Evolutionary conservation across 2,329 filamentous ascomycete genomes (phyloP).

Genomic region (Colletotrichum filicis): DNA sequence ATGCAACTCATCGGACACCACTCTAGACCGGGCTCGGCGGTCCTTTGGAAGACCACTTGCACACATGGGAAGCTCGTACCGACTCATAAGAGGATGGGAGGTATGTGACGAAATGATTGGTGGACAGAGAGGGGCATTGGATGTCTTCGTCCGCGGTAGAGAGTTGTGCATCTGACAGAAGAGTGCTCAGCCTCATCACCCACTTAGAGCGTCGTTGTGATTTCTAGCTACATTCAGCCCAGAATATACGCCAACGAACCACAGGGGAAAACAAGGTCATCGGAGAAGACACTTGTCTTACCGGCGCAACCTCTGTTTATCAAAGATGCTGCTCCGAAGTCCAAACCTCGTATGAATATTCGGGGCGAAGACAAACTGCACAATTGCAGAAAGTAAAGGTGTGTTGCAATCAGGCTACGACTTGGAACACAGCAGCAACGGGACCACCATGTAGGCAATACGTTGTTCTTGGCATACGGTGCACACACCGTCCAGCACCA

Average conservation of each 20-base stretch:
- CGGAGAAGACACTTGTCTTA: neutral
- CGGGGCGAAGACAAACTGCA: neutral
- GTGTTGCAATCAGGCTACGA: constrained; percentile 11
- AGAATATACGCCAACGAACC: neutral
- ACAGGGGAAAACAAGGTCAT: neutral
- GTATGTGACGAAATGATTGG: neutral
- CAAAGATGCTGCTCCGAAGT: neutral
- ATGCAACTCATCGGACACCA: constrained; percentile 22
- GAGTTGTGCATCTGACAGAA: neutral
- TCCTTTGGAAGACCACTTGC: neutral
- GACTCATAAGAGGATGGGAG: neutral
- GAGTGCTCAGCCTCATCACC: neutral
- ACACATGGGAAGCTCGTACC: neutral
- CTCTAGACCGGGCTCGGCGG: constrained; percentile 6
- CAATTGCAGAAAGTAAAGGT: neutral
- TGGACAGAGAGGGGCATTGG: neutral
- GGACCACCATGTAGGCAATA: neutral
- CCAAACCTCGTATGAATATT: neutral
- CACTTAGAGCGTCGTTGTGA: neutral
- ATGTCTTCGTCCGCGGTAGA: neutral
- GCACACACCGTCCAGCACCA: neutral
- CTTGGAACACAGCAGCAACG: neutral
- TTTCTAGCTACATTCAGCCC: neutral
- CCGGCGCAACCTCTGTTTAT: neutral
- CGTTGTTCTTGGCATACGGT: neutral